These are phyloP conservation scores for Peronospora belbahrii DNA, from an alignment of 352 stramenopile species.

Conservation along the genomic window DNA sequence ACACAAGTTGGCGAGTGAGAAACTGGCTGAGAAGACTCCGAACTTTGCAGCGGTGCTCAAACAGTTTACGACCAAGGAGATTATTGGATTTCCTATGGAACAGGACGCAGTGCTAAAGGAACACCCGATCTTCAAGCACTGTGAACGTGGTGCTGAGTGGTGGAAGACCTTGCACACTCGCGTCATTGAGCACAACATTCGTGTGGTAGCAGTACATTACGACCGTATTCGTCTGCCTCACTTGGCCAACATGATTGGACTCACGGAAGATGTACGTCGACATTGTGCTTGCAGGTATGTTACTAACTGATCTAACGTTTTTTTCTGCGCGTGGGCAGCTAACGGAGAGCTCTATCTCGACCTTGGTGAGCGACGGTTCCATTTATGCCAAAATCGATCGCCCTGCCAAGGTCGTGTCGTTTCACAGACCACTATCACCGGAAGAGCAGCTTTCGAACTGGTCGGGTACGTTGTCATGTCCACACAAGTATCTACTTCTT, in stretches of 20 bases:
- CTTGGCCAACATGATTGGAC: slow-evolving; percentile 90
- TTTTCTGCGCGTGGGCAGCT: slow-evolving; percentile 34
- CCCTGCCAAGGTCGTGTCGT: slow-evolving; percentile 94
- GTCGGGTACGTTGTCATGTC: slow-evolving; percentile 55
- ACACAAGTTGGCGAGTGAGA: slow-evolving; percentile 54
- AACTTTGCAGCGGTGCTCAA: slow-evolving; percentile 59
- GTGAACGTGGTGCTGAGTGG: slow-evolving; percentile 74
- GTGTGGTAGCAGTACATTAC: slow-evolving; percentile 92
- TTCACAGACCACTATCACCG: slow-evolving; percentile 81
- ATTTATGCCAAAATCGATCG: slow-evolving; percentile 97
- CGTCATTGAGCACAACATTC: slow-evolving; percentile 97
- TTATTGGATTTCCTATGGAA: slow-evolving; percentile 91
- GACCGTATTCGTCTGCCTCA: slow-evolving; percentile 89
- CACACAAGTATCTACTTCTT: not conserved
- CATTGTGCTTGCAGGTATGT: not conserved
- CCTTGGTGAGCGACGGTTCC: slow-evolving; percentile 89
- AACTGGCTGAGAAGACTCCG: slow-evolving; percentile 53
- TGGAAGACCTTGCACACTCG: slow-evolving; percentile 85
- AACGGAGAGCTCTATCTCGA: slow-evolving; percentile 73
- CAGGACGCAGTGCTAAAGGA: slow-evolving; percentile 81
- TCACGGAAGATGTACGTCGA: slow-evolving; percentile 80
- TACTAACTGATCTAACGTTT: slow-evolving; percentile 3
- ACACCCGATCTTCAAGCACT: slow-evolving; percentile 79
- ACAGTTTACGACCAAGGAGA: slow-evolving; percentile 95
- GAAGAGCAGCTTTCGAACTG: slow-evolving; percentile 95